These are phyloP conservation scores for Trichoderma simmonsii DNA, from an alignment of 2,329 filamentous ascomycete species.

Conservation along the genomic window DNA sequence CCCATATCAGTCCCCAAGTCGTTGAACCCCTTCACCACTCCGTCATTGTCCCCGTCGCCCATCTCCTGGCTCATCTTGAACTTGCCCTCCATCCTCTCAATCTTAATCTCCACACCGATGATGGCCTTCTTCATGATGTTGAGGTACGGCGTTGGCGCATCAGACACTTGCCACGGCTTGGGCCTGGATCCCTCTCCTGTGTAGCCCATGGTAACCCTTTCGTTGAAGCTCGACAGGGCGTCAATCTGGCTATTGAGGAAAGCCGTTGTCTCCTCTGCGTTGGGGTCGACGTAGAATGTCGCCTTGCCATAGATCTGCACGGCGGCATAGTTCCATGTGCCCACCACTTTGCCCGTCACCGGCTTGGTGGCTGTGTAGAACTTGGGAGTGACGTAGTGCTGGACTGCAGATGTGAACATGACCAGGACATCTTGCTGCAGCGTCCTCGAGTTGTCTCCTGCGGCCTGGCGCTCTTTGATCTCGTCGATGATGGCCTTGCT, in stretches of 20 bases:
- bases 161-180: constrained; percentile 52
- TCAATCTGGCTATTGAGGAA: constrained; percentile 52
- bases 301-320: constrained; percentile 61
- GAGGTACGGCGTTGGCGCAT: constrained; percentile 56
- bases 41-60: constrained; percentile 49
- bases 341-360: constrained; percentile 61
- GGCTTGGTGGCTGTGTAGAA: constrained; percentile 67
- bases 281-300: constrained; percentile 50
- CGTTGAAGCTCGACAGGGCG: constrained; percentile 50
- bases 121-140: constrained; percentile 57
- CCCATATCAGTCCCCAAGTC: constrained; percentile 31
- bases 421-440: constrained; percentile 57
- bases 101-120: constrained; percentile 57
- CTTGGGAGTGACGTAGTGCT: constrained; percentile 67
- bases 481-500: constrained; percentile 57
- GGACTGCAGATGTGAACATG: constrained; percentile 55
- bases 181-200: constrained; percentile 31
- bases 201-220: constrained; percentile 57
- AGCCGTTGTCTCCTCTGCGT: constrained; percentile 39
- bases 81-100: constrained; percentile 56
- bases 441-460: background rate
- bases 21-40: constrained; percentile 56
- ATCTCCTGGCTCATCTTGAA: constrained; percentile 67
- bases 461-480: constrained; percentile 21
- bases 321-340: constrained; percentile 68